phyloP scores from a whole-genome alignment of 2,329 filamentous ascomycete species.

The Moelleriella libera region DNA sequence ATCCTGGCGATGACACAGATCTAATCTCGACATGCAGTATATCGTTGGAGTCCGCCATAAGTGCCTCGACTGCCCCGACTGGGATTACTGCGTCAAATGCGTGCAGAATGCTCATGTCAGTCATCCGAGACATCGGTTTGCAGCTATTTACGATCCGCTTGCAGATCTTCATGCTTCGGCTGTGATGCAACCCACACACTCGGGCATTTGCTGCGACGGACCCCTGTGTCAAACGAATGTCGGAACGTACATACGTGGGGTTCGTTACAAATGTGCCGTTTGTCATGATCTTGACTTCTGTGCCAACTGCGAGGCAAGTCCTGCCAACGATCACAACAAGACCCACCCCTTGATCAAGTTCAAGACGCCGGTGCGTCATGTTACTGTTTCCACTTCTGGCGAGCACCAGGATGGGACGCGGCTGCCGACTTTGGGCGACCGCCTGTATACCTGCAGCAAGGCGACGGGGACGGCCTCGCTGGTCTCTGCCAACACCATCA shows the following conservation, averaged over 20 bases:
- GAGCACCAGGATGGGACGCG: conserved; percentile 56
- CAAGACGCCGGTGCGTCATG: conserved; percentile 79
- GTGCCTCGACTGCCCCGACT: conserved; percentile 92
- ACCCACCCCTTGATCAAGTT: conserved; percentile 98
- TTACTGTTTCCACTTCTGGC: conserved; percentile 72
- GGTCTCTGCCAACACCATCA: conserved; percentile 31
- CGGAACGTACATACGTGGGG: conserved; percentile 62
- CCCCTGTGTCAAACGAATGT: conserved; percentile 58
- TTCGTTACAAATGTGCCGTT: conserved; percentile 93
- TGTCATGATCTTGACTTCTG: conserved; percentile 95
- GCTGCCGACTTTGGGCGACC: conserved; percentile 61
- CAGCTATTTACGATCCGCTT: conserved; percentile 67
- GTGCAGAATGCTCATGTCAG: conserved; percentile 48
- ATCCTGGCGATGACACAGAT: not conserved
- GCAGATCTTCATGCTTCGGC: conserved; percentile 8
- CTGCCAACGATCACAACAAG: conserved; percentile 73
- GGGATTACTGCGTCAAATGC: conserved; percentile 84
- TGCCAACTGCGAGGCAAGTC: conserved; percentile 80
- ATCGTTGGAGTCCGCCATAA: conserved; percentile 89
- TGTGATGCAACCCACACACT: conserved; percentile 39
- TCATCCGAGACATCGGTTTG: conserved; percentile 80
- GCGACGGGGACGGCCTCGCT: conserved; percentile 29
- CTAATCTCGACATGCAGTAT: conserved; percentile 23
- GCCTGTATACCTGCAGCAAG: conserved; percentile 25
- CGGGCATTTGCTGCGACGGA: conserved; percentile 88